These are phyloP conservation scores for Candida tibetensis DNA, from an alignment of 805 yeast species.

Conservation along the genomic window DNA sequence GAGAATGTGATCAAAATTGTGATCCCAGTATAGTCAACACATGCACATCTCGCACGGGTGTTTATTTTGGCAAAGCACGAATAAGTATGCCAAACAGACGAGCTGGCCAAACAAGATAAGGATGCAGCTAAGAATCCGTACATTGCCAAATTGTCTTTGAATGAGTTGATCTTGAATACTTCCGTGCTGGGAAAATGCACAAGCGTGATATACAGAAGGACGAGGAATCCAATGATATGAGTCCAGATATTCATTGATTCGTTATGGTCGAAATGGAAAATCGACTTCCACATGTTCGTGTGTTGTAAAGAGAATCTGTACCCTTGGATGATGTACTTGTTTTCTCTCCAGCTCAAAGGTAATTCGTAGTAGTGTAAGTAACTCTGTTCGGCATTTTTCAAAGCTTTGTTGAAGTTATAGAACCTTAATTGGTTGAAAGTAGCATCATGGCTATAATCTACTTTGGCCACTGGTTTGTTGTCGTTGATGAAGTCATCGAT, in stretches of 20 bases:
- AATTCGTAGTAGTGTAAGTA: slow-evolving; percentile 79
- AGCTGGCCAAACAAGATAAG: slow-evolving; percentile 70
- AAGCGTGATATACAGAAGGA: slow-evolving; percentile 54
- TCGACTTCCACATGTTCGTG: slow-evolving; percentile 54
- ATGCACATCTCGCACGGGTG: slow-evolving; percentile 74
- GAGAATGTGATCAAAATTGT: slow-evolving; percentile 88
- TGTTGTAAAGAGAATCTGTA: slow-evolving; percentile 77
- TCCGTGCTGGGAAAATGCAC: slow-evolving; percentile 63
- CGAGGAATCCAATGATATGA: slow-evolving; percentile 68
- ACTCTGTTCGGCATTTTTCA: slow-evolving; percentile 56
- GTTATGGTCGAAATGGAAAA: slow-evolving; percentile 66
- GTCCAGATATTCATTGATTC: slow-evolving; percentile 95
- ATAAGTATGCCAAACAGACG: slow-evolving; percentile 90
- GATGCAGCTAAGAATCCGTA: slow-evolving; percentile 69
- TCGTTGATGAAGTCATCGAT: slow-evolving; percentile 37
- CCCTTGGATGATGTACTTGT: slow-evolving; percentile 78
- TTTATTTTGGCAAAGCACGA: slow-evolving; percentile 65
- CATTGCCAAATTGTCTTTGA: slow-evolving; percentile 49
- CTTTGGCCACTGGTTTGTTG: slow-evolving; percentile 28
- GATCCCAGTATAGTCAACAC: slow-evolving; percentile 94
- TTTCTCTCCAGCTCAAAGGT: slow-evolving; percentile 92
- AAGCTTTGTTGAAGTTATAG: slow-evolving; percentile 43
- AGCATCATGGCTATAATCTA: slow-evolving; percentile 23
- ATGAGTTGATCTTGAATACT: slow-evolving; percentile 43
- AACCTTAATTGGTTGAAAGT: slow-evolving; percentile 34